Base-by-base conservation (phyloP, 2,329 filamentous ascomycete species). In the Beauveria caledonica region DNA sequence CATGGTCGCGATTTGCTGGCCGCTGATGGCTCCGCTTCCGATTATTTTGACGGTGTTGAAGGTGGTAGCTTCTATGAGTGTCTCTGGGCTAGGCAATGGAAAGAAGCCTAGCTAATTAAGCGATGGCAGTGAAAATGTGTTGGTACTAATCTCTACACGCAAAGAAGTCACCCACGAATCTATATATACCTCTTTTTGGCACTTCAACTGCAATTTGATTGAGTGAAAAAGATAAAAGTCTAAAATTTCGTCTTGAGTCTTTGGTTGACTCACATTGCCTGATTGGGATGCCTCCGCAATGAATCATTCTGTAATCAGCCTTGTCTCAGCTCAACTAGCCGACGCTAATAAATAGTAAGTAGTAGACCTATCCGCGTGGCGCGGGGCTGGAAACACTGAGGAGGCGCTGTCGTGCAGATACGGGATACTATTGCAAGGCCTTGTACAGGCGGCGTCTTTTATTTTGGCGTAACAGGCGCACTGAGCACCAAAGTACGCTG, bases 261-360 rank as follows among this genome's bases (percentile, higher is more conserved):
- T 15, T 23, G 46, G 42, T 55, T 60, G 58, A 60, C 27, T 60
- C 58, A 60, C 44, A 60, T 49, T 40, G 42, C 58, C 58, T 60
- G 55, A 54, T 60, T 13, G 44, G 42, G 58, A 54, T 27, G 25
- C 33, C 15, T 54, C 58, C 50, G 21, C 50, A 54, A 17, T 60
- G 58, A 60, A 27, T 60, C 58, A 60, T 60, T 54, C 29, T 49
- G 42, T 7, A 19, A 48, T 46, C 45, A 42, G 29, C 19, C 19
- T 21, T 29, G 21, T 48, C 29, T 36, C 42, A 57, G 54, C 54
- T 40, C 19, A 45, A 40, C 45, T 33, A 21, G 19, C n/a, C 19
- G 19, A 49, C 10, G 44, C 45, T 29, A 36, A 33, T 10, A 4
- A 1, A 29, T 10, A 29, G 29, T 29, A 29, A 21, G 7, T 17